These are phyloP conservation scores for Claviceps digitariae DNA, from an alignment of 2,329 filamentous ascomycete species.

Conservation along the genomic window DNA sequence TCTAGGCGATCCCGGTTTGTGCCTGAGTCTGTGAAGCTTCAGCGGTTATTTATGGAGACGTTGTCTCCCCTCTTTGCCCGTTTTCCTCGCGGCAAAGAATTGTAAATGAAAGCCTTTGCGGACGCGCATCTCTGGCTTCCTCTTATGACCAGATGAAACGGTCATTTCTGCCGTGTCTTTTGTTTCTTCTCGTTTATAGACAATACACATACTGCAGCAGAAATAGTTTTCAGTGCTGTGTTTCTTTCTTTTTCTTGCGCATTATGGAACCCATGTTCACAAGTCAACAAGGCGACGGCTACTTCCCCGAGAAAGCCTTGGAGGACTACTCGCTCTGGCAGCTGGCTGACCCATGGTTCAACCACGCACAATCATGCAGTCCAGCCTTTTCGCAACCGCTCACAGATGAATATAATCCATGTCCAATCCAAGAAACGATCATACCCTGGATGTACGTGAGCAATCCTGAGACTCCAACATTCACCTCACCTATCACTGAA, in stretches of 20 bases:
- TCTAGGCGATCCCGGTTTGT: not conserved
- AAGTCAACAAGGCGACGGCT: not conserved
- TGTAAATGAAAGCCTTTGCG: not conserved
- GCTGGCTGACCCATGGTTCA: not conserved
- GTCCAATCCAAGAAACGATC: not conserved
- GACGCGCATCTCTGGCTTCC: not conserved
- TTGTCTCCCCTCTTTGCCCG: not conserved
- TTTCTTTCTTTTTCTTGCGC: not conserved
- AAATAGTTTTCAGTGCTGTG: not conserved
- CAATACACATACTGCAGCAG: not conserved
- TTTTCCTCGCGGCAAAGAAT: not conserved
- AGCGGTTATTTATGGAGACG: conserved; percentile 1
- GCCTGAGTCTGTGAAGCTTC: not conserved
- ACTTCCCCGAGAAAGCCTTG: not conserved
- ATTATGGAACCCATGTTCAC: not conserved
- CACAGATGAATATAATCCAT: not conserved
- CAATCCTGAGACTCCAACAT: not conserved
- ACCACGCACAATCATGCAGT: not conserved
- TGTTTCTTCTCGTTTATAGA: not conserved
- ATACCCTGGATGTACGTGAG: not conserved
- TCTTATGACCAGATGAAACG: not conserved
- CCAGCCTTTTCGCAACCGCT: not conserved
- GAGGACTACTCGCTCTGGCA: not conserved
- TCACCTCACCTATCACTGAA: not conserved
- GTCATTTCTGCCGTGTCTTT: not conserved